A percentile compares a stretch with the other conserved stretches of the same genome.
Evolutionary conservation across 176 grass and related monocot species (phyloP).

Genomic region (Raddia guianensis): DNA sequence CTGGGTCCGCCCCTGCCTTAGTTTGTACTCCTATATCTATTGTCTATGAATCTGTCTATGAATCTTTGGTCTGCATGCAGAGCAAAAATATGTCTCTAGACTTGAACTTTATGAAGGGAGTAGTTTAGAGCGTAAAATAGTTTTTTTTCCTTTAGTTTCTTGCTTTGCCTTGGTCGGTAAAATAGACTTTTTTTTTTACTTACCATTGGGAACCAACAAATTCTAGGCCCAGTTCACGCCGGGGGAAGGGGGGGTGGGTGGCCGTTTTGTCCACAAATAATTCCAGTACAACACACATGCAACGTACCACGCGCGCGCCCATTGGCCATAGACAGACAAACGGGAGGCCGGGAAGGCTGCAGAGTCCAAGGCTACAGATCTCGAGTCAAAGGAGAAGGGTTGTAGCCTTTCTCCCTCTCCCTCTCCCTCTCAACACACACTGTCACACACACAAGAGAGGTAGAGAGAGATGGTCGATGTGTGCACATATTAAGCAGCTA

Average conservation of each 20-base stretch:
- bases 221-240: neutral
- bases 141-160: neutral
- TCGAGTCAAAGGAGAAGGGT: conserved; percentile 25
- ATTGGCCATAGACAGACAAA: conserved; percentile 32
- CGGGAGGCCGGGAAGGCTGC: neutral
- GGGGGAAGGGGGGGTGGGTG: conserved; percentile 10
- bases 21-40: too few species aligned
- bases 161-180: neutral
- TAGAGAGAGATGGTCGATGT: neutral
- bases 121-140: too few species aligned
- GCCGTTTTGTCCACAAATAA: conserved; percentile 46
- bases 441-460: neutral
- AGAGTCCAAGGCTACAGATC: conserved; percentile 29
- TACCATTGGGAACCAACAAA: neutral
- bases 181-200: neutral
- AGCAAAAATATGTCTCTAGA: too few species aligned
- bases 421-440: neutral
- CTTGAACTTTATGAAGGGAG: too few species aligned
- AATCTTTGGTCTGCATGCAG: too few species aligned
- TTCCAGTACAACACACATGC: conserved; percentile 42
- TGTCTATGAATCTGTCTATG: too few species aligned
- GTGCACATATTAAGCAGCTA: neutral
- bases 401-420: neutral
- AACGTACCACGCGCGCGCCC: neutral
- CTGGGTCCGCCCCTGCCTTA: too few species aligned